phyloP scores from a whole-genome alignment of 192 early-diverging fungal species.

The Linnemannia exigua region DNA sequence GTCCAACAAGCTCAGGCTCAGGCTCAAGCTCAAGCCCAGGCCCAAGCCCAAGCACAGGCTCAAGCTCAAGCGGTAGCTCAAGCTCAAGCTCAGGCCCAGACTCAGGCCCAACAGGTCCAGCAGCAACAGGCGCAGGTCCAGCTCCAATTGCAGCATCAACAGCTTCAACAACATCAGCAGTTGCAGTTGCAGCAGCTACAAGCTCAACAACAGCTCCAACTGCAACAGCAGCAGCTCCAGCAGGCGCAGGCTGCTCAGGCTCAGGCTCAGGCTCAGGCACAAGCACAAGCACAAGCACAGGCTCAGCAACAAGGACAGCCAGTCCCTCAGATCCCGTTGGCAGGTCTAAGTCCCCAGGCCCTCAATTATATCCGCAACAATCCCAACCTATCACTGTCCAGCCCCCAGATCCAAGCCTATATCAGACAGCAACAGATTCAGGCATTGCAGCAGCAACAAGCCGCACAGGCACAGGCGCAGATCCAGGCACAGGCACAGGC shows the following conservation, averaged over 20 bases:
- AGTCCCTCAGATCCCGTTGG: slow-evolving; percentile 26
- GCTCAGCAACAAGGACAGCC: slow-evolving; percentile 27
- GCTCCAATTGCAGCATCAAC: slow-evolving; percentile 41
- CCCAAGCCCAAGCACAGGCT: slow-evolving; percentile 29
- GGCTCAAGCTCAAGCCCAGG: slow-evolving; percentile 32
- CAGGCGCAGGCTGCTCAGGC: slow-evolving; percentile 39
- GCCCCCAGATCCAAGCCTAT: slow-evolving; percentile 36
- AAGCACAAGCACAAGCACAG: slow-evolving; percentile 30
- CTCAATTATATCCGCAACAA: slow-evolving; percentile 29
- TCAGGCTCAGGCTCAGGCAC: slow-evolving; percentile 36
- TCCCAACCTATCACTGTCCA: slow-evolving; percentile 26
- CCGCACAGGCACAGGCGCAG: slow-evolving; percentile 29
- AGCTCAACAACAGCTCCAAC: slow-evolving; percentile 43
- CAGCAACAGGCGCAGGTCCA: slow-evolving; percentile 31
- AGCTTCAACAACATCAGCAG: slow-evolving; percentile 38
- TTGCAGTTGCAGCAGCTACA: slow-evolving; percentile 46
- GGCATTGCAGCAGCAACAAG: slow-evolving; percentile 33
- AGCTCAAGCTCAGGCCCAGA: slow-evolving; percentile 21
- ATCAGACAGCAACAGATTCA: slow-evolving; percentile 22
- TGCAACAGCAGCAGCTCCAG: slow-evolving; percentile 40
- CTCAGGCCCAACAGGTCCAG: slow-evolving; percentile 32
- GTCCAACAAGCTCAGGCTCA: slow-evolving; percentile 35
- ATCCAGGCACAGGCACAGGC: slow-evolving; percentile 10
- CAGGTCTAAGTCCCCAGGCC: slow-evolving; percentile 31
- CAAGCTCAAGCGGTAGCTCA: slow-evolving; percentile 30